phyloP scores from a whole-genome alignment of 2,329 filamentous ascomycete genomes.

The Trichoderma pleuroti region DNA sequence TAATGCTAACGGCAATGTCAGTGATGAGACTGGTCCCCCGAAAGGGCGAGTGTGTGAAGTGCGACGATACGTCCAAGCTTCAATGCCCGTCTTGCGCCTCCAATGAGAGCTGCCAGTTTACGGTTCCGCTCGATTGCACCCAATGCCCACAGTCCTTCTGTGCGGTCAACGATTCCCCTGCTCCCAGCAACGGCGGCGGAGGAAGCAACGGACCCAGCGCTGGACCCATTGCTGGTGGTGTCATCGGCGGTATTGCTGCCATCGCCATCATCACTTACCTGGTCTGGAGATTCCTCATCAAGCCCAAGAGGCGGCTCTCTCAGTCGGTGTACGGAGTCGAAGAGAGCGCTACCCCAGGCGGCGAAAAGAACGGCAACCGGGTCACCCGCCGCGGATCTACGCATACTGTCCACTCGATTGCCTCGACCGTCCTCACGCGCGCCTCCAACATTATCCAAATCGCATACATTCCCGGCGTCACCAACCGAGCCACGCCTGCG shows the following conservation, averaged over 20 bases:
- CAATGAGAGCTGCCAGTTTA: constrained; percentile 44
- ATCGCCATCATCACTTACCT: constrained; percentile 74
- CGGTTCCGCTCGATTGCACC: constrained; percentile 43
- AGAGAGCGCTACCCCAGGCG: constrained; percentile 40
- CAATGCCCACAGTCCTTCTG: constrained; percentile 50
- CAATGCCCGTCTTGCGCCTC: constrained; percentile 45
- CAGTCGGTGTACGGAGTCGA: constrained; percentile 56
- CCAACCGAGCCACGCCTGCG: constrained; percentile 82
- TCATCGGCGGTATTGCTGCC: constrained; percentile 76
- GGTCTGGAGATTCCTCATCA: constrained; percentile 84
- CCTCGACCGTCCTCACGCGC: constrained; percentile 89
- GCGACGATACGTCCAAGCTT: constrained; percentile 40
- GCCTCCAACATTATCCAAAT: constrained; percentile 99
- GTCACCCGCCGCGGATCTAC: constrained; percentile 66
- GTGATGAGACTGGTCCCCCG: constrained; percentile 37
- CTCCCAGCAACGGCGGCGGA: constrained; percentile 22
- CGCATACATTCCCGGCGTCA: constrained; percentile 96
- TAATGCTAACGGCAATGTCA: constrained; percentile 20
- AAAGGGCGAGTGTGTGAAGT: constrained; percentile 43
- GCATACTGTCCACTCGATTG: constrained; percentile 85
- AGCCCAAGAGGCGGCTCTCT: constrained; percentile 64
- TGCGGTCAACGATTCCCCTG: constrained; percentile 27
- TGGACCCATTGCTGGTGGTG: constrained; percentile 87
- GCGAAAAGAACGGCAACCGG: constrained; percentile 46
- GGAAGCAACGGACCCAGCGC: constrained; percentile 56